phyloP scores from a whole-genome alignment of 768 basidiomycete genomes.

The Phanerochaete carnosa region DNA sequence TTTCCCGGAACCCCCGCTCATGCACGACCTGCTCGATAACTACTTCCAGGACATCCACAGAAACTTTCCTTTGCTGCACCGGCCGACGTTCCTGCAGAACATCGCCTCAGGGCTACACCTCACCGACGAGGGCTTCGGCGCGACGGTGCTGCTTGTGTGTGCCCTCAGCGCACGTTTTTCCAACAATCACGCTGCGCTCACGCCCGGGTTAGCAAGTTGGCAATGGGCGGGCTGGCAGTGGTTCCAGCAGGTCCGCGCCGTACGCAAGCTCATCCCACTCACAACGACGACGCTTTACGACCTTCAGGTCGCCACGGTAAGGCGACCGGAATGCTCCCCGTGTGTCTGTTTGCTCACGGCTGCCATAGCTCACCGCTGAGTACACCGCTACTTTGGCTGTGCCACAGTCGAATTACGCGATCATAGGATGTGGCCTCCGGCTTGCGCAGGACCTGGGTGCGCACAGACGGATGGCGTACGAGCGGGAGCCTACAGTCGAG shows the following conservation, averaged over 20 bases:
- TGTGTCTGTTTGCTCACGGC: neutral
- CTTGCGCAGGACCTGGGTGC: constrained; percentile 64
- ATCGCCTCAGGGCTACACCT: constrained; percentile 30
- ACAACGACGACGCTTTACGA: constrained; percentile 55
- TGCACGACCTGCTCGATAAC: constrained; percentile 34
- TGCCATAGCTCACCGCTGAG: neutral
- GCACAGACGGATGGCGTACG: constrained; percentile 62
- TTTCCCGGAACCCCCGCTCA: constrained; percentile 27
- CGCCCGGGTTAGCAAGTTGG: constrained; percentile 2
- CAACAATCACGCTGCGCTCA: constrained; percentile 39
- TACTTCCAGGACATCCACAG: constrained; percentile 37
- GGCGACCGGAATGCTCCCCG: constrained; percentile 3
- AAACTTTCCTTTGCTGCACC: constrained; percentile 39
- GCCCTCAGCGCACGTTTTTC: constrained; percentile 40
- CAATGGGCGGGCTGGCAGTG: constrained; percentile 36
- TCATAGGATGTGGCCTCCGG: constrained; percentile 45
- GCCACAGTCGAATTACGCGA: constrained; percentile 3
- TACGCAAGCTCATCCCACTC: constrained; percentile 45
- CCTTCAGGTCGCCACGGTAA: constrained; percentile 57
- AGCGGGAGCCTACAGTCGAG: constrained; percentile 41
- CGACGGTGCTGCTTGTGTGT: constrained; percentile 37
- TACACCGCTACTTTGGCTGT: constrained; percentile 5
- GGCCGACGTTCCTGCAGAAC: constrained; percentile 34
- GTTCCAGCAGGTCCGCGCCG: constrained; percentile 50
- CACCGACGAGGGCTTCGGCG: constrained; percentile 32